phyloP scores from a whole-genome alignment of 768 basidiomycete genomes.

The Coprinopsis cinerea region DNA sequence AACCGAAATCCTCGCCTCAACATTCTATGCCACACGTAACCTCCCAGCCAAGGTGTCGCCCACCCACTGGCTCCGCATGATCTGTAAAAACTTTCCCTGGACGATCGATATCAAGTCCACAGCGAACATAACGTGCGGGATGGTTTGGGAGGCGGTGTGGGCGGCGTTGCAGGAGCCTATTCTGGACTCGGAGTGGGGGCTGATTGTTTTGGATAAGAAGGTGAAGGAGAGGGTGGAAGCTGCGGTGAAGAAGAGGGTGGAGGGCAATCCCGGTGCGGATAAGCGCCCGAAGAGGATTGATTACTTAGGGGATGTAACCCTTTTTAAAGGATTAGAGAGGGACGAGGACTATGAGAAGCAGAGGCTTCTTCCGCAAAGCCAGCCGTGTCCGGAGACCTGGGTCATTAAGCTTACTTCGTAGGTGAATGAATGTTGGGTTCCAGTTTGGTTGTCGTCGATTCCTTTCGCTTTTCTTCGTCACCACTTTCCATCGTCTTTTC shows the following conservation, averaged over 20 bases:
- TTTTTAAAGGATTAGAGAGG: slow-evolving; percentile 58
- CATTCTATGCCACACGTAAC: slow-evolving; percentile 32
- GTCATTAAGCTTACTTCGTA: slow-evolving; percentile 35
- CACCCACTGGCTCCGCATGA: slow-evolving; percentile 41
- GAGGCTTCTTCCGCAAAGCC: slow-evolving; percentile 41
- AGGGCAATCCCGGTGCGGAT: slow-evolving; percentile 25
- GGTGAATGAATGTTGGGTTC: not conserved
- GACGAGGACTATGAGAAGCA: slow-evolving; percentile 51
- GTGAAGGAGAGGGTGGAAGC: slow-evolving; percentile 39
- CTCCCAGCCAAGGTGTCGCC: slow-evolving; percentile 32
- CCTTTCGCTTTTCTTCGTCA: not conserved
- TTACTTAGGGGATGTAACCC: slow-evolving; percentile 51
- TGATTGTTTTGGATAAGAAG: slow-evolving; percentile 39
- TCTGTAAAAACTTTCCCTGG: slow-evolving; percentile 65
- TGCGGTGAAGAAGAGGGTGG: slow-evolving; percentile 44
- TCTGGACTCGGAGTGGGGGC: slow-evolving; percentile 64
- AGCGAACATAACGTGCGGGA: slow-evolving; percentile 40
- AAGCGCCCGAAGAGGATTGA: slow-evolving; percentile 50
- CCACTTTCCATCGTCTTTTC: too few species aligned
- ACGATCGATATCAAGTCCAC: slow-evolving; percentile 43
- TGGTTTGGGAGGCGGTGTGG: slow-evolving; percentile 51
- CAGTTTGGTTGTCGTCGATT: not conserved
- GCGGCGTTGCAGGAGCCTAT: slow-evolving; percentile 46
- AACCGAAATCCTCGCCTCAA: slow-evolving; percentile 35
- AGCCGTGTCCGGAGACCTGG: slow-evolving; percentile 49